These are phyloP conservation scores for Mortierella sp. DNA, from an alignment of 371 early-diverging fungal genomes.

Conservation along the genomic window DNA sequence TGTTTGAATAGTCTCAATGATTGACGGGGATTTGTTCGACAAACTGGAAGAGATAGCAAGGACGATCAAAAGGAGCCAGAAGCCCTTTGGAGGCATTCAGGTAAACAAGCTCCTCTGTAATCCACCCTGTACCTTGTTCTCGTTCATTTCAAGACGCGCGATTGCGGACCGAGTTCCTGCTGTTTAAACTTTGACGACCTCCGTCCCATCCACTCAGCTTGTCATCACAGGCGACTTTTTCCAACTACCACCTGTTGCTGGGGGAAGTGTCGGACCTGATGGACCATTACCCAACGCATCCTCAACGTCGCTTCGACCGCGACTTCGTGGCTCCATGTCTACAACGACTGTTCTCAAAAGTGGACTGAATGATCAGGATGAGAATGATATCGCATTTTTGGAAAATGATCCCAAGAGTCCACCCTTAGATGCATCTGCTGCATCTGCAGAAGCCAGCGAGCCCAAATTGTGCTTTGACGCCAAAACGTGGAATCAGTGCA, in stretches of 20 bases:
- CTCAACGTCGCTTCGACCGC: background rate
- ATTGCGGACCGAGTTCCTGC: too few relatives aligned
- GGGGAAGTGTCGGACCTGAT: slow-evolving; percentile 1
- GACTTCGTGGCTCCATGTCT: slow-evolving; percentile 5
- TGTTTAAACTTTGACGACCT: background rate
- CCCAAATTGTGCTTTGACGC: slow-evolving; percentile 81
- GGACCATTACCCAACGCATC: background rate
- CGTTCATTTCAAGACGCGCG: background rate
- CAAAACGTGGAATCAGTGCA: slow-evolving; percentile 67
- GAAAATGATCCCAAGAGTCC: background rate
- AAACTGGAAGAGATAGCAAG: slow-evolving; percentile 82
- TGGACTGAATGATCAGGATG: background rate
- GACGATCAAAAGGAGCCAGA: slow-evolving; percentile 52
- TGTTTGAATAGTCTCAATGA: slow-evolving; percentile 81
- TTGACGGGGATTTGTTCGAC: slow-evolving; percentile 83
- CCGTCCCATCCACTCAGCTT: slow-evolving; percentile 57
- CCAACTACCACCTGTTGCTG: slow-evolving; percentile 87
- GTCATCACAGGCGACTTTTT: slow-evolving; percentile 91
- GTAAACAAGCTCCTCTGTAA: slow-evolving; percentile 33
- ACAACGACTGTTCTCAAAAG: slow-evolving; percentile 30
- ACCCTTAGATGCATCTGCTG: too few relatives aligned
- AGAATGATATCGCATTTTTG: background rate
- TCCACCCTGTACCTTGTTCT: too few relatives aligned
- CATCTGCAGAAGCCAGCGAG: background rate
- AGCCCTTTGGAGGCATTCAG: slow-evolving; percentile 93